A percentile compares a stretch with the other conserved stretches of the same genome.
phyloP scores from a whole-genome alignment of 768 basidiomycete species.

The Melanogaster broomeanus region DNA sequence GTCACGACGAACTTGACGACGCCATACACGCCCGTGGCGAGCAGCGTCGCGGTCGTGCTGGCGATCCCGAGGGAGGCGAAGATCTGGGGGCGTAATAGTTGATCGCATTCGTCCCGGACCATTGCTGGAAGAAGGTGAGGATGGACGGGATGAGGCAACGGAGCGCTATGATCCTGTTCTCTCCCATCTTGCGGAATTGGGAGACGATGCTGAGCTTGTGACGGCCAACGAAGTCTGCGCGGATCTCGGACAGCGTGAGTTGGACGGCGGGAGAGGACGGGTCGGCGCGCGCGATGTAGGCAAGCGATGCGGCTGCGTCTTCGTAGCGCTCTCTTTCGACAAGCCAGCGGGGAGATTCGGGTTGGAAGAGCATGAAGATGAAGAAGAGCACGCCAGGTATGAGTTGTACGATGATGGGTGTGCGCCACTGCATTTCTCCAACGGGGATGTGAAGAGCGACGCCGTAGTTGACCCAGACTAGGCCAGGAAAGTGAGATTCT shows the following conservation, averaged over 20 bases:
- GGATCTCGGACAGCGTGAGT: constrained; percentile 36
- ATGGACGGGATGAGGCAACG: constrained; percentile 35
- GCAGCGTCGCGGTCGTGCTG: constrained; percentile 30
- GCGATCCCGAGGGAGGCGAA: constrained; percentile 38
- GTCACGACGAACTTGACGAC: constrained; percentile 39
- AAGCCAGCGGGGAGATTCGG: constrained; percentile 45
- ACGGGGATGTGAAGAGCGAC: constrained; percentile 25
- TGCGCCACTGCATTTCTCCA: constrained; percentile 37
- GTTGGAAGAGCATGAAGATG: constrained; percentile 37
- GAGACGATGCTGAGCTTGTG: constrained; percentile 21
- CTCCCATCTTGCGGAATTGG: constrained; percentile 37
- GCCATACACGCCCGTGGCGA: constrained; percentile 44
- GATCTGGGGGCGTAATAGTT: constrained; percentile 43
- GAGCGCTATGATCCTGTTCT: constrained; percentile 27
- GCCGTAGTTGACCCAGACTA: constrained; percentile 41
- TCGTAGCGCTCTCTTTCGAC: constrained; percentile 36
- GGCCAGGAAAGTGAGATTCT: background rate
- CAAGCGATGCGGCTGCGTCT: constrained; percentile 34
- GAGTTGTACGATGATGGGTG: constrained; percentile 39
- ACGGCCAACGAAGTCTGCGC: constrained; percentile 36
- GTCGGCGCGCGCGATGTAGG: constrained; percentile 26
- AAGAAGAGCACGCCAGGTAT: constrained; percentile 42
- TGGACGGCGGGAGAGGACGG: constrained; percentile 29
- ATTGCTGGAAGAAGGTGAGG: constrained; percentile 40
- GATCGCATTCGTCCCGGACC: constrained; percentile 44